Base-by-base conservation (phyloP, 2,329 filamentous ascomycete species). In the Blastomyces gilchristii region DNA sequence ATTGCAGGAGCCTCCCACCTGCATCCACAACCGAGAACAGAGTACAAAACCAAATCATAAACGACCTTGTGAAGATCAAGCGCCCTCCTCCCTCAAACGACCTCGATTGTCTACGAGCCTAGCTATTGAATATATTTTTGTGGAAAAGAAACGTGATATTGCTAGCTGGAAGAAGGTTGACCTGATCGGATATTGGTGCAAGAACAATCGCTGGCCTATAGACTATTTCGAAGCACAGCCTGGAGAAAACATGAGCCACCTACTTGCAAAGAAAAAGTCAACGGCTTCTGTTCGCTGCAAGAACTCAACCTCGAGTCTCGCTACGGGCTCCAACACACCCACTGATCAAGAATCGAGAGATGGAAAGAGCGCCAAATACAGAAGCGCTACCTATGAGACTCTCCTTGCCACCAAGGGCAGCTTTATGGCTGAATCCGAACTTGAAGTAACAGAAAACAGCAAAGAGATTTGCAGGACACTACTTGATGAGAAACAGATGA, bases 111-210 rank as follows among this genome's bases (percentile, higher is more conserved):
- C 39, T 58, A 52, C 34, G 34, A 59, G 39, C 57, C 18, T 39
- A 45, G 57, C 25, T 31, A 59, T 41, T 59, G 57, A 45, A 58
- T 43, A 43, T 59, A 22, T 14, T 59, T 59, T 47, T 58, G 56
- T 58, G 34, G 56, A 58, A 31, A 4, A 31, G 54, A 0, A 34
- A 4, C 22, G 31, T 57, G 54, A 57, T 31, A 57, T 57, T 57
- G n/a, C 31, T 4, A 57, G 39, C 54, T 57, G 25, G 54, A 57
- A 22, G 12, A 57, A 57, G 54, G 8, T 14, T 57, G 31, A 62
- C 43, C 67, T 65, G 66, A 62, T 73, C 66, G 61, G 64, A 64
- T 69, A 71, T 66, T 72, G 66, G 70, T 69, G 63, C 60, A 45
- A 66, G 63, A 67, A 69, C 59, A 16, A 60, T 41, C 57, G 54